Evolutionary conservation across 176 grass and related monocot species (phyloP).

Genomic region (Calamus simplicifolius): DNA sequence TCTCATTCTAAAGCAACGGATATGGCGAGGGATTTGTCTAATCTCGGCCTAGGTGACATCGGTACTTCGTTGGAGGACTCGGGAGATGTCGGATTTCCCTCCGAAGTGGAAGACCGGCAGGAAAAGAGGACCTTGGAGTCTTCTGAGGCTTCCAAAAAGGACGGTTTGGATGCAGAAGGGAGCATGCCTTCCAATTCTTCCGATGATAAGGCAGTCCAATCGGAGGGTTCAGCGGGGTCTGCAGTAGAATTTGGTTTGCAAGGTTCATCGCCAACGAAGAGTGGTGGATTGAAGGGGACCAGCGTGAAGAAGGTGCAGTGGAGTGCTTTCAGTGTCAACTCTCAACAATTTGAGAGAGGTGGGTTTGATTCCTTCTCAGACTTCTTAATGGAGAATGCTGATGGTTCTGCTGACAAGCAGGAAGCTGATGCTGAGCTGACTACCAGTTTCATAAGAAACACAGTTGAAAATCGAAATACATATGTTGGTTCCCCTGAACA

Average conservation of each 20-base stretch:
- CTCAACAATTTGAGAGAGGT: slow-evolving; percentile 11
- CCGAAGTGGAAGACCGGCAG: neutral
- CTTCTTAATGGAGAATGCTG: slow-evolving; percentile 12
- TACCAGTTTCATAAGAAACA: slow-evolving; percentile 13
- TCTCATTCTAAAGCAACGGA: slow-evolving; percentile 9
- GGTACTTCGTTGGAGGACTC: slow-evolving; percentile 16
- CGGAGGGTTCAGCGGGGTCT: neutral
- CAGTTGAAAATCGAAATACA: slow-evolving; percentile 17
- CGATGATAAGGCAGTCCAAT: neutral
- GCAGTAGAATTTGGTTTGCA: slow-evolving; percentile 16
- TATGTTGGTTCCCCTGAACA: slow-evolving; percentile 6
- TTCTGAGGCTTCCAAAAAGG: neutral
- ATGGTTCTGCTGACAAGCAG: slow-evolving; percentile 8
- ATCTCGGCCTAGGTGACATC: slow-evolving; percentile 29
- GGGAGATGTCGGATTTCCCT: slow-evolving; percentile 4
- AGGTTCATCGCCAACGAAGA: slow-evolving; percentile 18
- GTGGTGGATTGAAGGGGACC: slow-evolving; percentile 33
- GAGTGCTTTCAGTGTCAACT: slow-evolving; percentile 42
- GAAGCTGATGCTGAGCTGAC: slow-evolving; percentile 16
- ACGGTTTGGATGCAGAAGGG: neutral
- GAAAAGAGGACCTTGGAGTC: slow-evolving; percentile 4
- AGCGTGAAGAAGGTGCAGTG: slow-evolving; percentile 81
- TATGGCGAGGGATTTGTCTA: slow-evolving; percentile 24
- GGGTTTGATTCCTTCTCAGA: slow-evolving; percentile 37
- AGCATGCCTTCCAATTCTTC: neutral